phyloP scores from a whole-genome alignment of 1,139 yeast genomes.

The Yarrowia galli region DNA sequence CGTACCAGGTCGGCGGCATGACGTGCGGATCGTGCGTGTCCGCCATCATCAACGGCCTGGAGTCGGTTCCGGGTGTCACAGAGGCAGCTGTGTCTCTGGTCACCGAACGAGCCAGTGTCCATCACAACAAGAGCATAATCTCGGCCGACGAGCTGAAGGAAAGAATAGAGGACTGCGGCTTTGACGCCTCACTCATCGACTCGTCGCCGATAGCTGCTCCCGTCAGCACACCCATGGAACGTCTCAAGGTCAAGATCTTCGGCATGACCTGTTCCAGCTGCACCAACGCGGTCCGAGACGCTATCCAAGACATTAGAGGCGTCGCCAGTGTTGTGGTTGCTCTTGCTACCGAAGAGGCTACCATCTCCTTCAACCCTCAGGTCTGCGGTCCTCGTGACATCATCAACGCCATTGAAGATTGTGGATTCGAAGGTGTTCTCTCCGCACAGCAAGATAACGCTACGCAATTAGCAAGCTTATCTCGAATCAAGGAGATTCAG shows the following conservation, averaged over 20 bases:
- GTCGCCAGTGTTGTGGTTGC: slow-evolving; percentile 56
- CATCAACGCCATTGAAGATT: slow-evolving; percentile 57
- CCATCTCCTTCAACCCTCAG: slow-evolving; percentile 56
- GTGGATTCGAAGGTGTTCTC: slow-evolving; percentile 60
- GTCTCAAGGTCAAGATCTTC: slow-evolving; percentile 52
- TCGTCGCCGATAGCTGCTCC: slow-evolving; percentile 39
- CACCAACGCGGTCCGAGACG: slow-evolving; percentile 58
- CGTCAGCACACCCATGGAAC: slow-evolving; percentile 41
- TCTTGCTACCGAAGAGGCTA: slow-evolving; percentile 55
- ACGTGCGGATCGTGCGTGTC: slow-evolving; percentile 85
- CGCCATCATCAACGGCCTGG: slow-evolving; percentile 65
- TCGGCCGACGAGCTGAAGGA: slow-evolving; percentile 54
- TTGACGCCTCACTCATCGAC: slow-evolving; percentile 59
- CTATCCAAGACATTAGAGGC: slow-evolving; percentile 56
- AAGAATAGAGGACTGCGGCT: slow-evolving; percentile 77
- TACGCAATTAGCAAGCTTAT: slow-evolving; percentile 71
- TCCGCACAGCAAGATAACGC: slow-evolving; percentile 56
- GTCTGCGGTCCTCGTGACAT: slow-evolving; percentile 65
- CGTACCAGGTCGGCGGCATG: slow-evolving; percentile 63
- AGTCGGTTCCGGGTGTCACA: slow-evolving; percentile 57
- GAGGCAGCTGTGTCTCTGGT: slow-evolving; percentile 69
- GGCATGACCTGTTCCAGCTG: slow-evolving; percentile 74
- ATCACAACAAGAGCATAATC: slow-evolving; percentile 53
- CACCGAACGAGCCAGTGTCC: slow-evolving; percentile 73
- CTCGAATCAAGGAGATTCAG: slow-evolving; percentile 72